phyloP scores from a whole-genome alignment of 805 yeast genomes.

The Saccharomyces eubayanus region DNA sequence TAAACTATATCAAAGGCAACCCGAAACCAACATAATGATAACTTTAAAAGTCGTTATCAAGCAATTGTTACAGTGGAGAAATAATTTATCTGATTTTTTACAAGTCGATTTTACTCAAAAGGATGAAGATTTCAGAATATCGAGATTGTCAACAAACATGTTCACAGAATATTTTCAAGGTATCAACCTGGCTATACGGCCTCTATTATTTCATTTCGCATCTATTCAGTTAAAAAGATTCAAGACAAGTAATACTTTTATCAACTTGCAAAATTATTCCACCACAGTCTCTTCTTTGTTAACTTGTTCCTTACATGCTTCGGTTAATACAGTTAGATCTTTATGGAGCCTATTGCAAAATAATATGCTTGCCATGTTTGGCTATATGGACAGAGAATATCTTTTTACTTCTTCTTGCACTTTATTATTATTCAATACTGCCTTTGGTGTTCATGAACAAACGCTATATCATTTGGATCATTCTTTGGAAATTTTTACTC shows the following conservation, averaged over 20 bases:
- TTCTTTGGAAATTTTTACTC: slow-evolving; percentile 59
- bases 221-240: slow-evolving; percentile 51
- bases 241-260: slow-evolving; percentile 40
- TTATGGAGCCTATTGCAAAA: slow-evolving; percentile 69
- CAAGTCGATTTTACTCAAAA: slow-evolving; percentile 53
- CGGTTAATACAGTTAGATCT: slow-evolving; percentile 64
- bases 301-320: slow-evolving; percentile 73
- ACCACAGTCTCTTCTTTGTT: slow-evolving; percentile 57
- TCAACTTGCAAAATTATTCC: slow-evolving; percentile 62
- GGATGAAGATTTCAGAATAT: slow-evolving; percentile 38
- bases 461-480: slow-evolving; percentile 65
- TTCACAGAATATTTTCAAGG: slow-evolving; percentile 83
- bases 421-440: slow-evolving; percentile 60
- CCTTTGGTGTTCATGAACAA: slow-evolving; percentile 76
- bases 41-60: slow-evolving; percentile 63
- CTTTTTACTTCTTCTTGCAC: slow-evolving; percentile 72
- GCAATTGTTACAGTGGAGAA: slow-evolving; percentile 60
- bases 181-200: slow-evolving; percentile 68
- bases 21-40: slow-evolving; percentile 66
- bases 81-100: slow-evolving; percentile 52
- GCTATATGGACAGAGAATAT: slow-evolving; percentile 82
- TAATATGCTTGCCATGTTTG: slow-evolving; percentile 77
- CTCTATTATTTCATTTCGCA: slow-evolving; percentile 67
- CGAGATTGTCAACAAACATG: slow-evolving; percentile 61
- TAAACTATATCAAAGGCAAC: slow-evolving; percentile 65